Evolutionary conservation across 768 basidiomycete species (phyloP), one percentile per base, ranked within the genome.

Genomic region (Mycena latifolia): DNA sequence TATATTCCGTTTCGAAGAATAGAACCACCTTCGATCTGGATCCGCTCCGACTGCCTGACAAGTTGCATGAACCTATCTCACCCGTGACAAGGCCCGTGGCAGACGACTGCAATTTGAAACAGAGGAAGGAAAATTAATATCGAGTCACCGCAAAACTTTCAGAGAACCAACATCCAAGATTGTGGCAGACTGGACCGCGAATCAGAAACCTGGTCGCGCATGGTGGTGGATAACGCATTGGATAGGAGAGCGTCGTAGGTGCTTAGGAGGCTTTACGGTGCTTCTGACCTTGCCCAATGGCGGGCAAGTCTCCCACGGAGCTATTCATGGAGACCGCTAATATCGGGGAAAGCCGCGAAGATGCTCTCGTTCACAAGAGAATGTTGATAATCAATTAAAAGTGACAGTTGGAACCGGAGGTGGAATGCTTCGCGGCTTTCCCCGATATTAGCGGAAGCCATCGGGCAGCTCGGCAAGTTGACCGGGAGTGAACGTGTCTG

Each of bases 41-140:
- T 55, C 39, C 33, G 33, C 37, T 35, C 52, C 24, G 41, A 43
- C 55, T 55, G 27, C 37, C 37, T n/a, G n/a, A n/a, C n/a, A n/a
- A n/a, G n/a, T n/a, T n/a, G 55, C 55, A 55, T 55, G 39, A 55
- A 55, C 39, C 55, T 55, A 55, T 55, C 39, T 43, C 55, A 55
- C 55, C 39, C 39, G 55, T 45, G 55, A 55, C 55, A 39, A 55
- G 39, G 39, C 41, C n/a, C 20, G 7, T 27, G 53, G 53, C 37
- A 39, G 37, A 55, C 53, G 24, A 55, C 53, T 41, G 53, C 15
- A 41, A 41, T 55, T 55, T 41, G 37, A n/a, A 41, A 41, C 53
- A 1, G 53, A 12, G 53, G 53, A 55, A 24, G 53, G 53, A 52
- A 50, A 29, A 50, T 50, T 50, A 53, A 53, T 53, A 53, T 35